Percentiles rank a stretch among this genome's conserved stretches.
These are phyloP conservation scores for Asterella californica DNA, from an alignment of 225 moss, liverwort and hornwort genomes.

Conservation along the genomic window DNA sequence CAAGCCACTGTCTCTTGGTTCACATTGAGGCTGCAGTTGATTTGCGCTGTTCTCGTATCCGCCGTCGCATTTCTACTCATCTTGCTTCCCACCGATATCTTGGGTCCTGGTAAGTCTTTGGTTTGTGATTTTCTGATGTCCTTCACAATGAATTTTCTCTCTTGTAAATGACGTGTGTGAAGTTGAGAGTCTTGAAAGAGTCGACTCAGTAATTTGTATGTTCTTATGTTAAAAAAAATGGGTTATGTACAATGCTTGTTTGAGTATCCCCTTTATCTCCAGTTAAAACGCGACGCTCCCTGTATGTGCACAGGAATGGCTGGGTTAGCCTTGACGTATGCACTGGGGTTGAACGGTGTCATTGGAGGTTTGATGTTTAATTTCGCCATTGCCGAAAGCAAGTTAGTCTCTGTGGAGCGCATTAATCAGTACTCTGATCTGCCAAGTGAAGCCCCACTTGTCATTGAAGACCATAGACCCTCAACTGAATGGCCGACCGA, in stretches of 20 bases:
- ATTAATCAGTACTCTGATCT: too few relatives aligned
- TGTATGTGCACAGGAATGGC: conserved; percentile 30
- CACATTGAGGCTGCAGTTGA: conserved; percentile 16
- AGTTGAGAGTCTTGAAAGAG: too few relatives aligned
- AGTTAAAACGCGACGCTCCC: too few relatives aligned
- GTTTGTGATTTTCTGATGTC: too few relatives aligned
- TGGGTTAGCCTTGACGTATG: conserved; percentile 27
- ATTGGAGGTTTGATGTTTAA: conserved; percentile 31
- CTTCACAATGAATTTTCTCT: too few relatives aligned
- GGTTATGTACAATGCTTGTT: too few relatives aligned
- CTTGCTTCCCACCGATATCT: conserved; percentile 25
- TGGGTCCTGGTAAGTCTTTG: conserved; percentile 27
- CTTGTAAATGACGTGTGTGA: too few relatives aligned
- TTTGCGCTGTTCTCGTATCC: conserved; percentile 16
- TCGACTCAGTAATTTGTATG: too few relatives aligned
- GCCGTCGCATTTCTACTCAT: conserved; percentile 19
- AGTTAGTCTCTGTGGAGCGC: conserved; percentile 41
- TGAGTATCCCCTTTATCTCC: too few relatives aligned
- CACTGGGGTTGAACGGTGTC: conserved; percentile 23
- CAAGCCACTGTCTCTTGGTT: conserved; percentile 10
- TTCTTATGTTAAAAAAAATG: too few relatives aligned
- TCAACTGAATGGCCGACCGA: conserved; percentile 34
- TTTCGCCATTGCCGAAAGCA: conserved; percentile 28
- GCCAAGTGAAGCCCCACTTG: conserved; percentile 42
- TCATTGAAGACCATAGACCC: conserved; percentile 28